Evolutionary conservation across 345 rosid genomes (phyloP).

Genomic region (Gossypium mustelinum): DNA sequence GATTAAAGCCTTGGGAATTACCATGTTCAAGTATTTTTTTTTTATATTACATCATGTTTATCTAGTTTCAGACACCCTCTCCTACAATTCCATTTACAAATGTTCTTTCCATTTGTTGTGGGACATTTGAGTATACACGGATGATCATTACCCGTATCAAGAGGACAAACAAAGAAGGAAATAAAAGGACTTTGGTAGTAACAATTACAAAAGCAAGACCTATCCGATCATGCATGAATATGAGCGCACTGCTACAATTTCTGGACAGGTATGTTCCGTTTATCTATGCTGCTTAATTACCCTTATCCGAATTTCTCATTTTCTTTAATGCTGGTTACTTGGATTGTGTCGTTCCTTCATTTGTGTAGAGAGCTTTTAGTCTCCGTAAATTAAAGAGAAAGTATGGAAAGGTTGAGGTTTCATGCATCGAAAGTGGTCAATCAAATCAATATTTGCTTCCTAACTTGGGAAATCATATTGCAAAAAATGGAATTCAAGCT

Average conservation of each 20-base stretch:
- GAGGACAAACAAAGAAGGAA: slow-evolving; percentile 21
- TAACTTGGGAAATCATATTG: slow-evolving; percentile 4
- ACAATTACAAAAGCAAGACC: slow-evolving; percentile 15
- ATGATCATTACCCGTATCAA: slow-evolving; percentile 7
- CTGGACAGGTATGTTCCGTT: slow-evolving; percentile 14
- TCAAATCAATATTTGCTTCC: slow-evolving; percentile 9
- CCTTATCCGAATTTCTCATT: too few relatives aligned
- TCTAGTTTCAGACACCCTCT: not conserved
- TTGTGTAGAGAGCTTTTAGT: slow-evolving; percentile 1
- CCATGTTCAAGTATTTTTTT: not conserved
- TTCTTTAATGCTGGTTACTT: not conserved
- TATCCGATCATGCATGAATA: slow-evolving; percentile 37
- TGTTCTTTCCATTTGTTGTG: not conserved
- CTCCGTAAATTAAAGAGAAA: slow-evolving; percentile 16
- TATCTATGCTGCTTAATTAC: not conserved
- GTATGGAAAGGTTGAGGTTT: not conserved
- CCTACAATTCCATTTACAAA: not conserved
- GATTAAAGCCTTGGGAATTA: slow-evolving; percentile 13
- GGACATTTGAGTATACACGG: slow-evolving; percentile 6
- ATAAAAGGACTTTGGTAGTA: slow-evolving; percentile 30
- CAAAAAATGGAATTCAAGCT: not conserved
- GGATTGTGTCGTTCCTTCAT: not conserved
- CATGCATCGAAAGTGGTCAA: not conserved
- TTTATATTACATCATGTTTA: not conserved
- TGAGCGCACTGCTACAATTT: slow-evolving; percentile 5